Base-by-base conservation (phyloP, 768 basidiomycete species). In the Serendipita sp. region DNA sequence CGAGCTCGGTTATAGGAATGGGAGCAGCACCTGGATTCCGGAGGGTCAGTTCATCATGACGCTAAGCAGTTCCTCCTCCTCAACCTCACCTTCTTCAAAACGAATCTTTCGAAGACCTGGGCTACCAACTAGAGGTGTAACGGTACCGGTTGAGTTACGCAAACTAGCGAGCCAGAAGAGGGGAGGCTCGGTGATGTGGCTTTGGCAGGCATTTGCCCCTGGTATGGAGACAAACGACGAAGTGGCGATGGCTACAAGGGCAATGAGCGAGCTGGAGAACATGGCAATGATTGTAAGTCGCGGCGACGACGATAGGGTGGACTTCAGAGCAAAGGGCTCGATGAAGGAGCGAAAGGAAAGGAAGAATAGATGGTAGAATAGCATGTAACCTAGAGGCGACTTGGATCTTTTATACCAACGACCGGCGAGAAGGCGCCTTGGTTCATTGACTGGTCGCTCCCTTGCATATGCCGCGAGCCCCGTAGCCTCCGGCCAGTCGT, bases 101-200 rank as follows among this genome's bases (percentile, higher is more conserved):
- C 56, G 28, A 60, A 60, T 60, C 56, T 60, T 60, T 23, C 56
- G 56, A 60, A 60, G 28, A 38, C 56, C 56, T 30, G 56, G 30
- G 56, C 28, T 30, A 60, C 18, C 35, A 23, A 60, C 35, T 4
- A 60, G 35, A 28, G 56, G 56, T 11, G 56, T n/a, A 10, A 35
- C 11, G 4, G 36, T 60, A 18, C 56, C 56, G 18, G 56, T 60
- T 11, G 56, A 60, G 56, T 60, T 60, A 28, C 56, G 56, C 56
- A 60, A n/a, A 60, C 34, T 38, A 4, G 56, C 56, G 28, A 60
- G 56, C 56, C 56, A 60, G 34, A 28, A 38, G 18, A 32, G 18
- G 16, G 56, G 28, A 38, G 56, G 56, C 8, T 36, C 34, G 16
- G 5, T 3, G 8, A n/a, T 30, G 36, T 60, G 56, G 56, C 34